These are phyloP conservation scores for Suillus spraguei DNA, from an alignment of 768 basidiomycete genomes.

Conservation along the genomic window DNA sequence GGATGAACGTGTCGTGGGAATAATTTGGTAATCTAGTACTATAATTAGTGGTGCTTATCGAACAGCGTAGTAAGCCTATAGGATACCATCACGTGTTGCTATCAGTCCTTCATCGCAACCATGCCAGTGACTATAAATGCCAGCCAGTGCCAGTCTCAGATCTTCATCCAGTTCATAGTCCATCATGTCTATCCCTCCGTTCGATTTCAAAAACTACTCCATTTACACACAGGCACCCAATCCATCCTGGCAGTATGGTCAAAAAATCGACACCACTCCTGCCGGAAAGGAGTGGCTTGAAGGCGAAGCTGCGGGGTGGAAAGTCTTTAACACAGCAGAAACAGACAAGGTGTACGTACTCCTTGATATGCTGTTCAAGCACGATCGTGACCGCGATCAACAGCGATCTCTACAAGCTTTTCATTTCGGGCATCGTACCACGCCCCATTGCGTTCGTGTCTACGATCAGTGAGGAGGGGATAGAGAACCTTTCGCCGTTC, in stretches of 20 bases:
- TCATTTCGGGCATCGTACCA: constrained; percentile 43
- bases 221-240: constrained; percentile 34
- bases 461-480: constrained; percentile 34
- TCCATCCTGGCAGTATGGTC: constrained; percentile 34
- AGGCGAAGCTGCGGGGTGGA: constrained; percentile 40
- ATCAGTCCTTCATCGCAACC: not conserved
- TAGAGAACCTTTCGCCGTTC: constrained; percentile 46
- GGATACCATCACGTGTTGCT: too few species aligned
- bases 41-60: too few species aligned
- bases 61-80: too few species aligned
- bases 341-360: constrained; percentile 29
- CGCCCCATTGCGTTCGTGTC: constrained; percentile 50
- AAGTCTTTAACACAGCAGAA: constrained; percentile 31
- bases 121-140: not conserved
- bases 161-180: not conserved
- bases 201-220: constrained; percentile 20
- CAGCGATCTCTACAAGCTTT: constrained; percentile 34
- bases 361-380: not conserved
- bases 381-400: not conserved
- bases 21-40: too few species aligned
- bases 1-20: too few species aligned
- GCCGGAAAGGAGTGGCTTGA: constrained; percentile 35
- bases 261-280: constrained; percentile 29
- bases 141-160: not conserved
- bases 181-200: constrained; percentile 33